A percentile compares a stretch with the other conserved stretches of the same genome.
Conservation (phyloP, 1,284 basidiomycete genomes). For the Flammula alnicola region DNA sequence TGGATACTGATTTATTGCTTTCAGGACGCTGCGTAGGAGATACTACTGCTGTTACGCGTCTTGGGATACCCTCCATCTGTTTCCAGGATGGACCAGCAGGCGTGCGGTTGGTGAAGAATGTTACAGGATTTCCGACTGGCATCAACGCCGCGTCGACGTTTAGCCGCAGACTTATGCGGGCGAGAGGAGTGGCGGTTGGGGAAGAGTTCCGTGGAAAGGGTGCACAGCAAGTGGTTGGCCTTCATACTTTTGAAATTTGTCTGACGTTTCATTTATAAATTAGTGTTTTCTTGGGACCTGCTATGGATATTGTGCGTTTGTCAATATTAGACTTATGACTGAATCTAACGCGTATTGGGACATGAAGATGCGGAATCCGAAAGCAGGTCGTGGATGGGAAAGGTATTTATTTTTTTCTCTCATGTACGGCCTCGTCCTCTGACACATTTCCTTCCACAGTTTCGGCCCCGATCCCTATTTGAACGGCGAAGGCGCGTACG, state of each 20-base stretch:
- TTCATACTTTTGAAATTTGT: neutral
- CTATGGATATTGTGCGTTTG: conserved; percentile 56
- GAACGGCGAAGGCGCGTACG: conserved; percentile 64
- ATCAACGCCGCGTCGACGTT: conserved; percentile 63
- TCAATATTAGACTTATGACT: conserved; percentile 14
- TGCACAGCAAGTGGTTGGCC: conserved; percentile 49
- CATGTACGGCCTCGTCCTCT: neutral
- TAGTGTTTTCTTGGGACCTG: conserved; percentile 60
- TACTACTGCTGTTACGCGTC: conserved; percentile 46
- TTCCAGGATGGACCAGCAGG: conserved; percentile 64
- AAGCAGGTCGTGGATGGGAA: conserved; percentile 75
- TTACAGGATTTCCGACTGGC: conserved; percentile 58
- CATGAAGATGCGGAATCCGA: conserved; percentile 50
- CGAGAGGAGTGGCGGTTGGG: conserved; percentile 72
- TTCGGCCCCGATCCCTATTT: conserved; percentile 73
- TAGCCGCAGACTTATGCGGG: conserved; percentile 55
- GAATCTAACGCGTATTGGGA: conserved; percentile 1
- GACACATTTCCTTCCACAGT: conserved; percentile 28
- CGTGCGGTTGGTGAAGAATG: conserved; percentile 52
- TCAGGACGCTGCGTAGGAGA: conserved; percentile 67
- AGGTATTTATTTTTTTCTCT: conserved; percentile 28
- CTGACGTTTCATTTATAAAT: neutral
- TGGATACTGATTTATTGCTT: neutral
- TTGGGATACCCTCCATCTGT: conserved; percentile 50
- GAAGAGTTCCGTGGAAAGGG: conserved; percentile 79